phyloP scores from a whole-genome alignment of 805 yeast species.

The Lipomyces orientalis region DNA sequence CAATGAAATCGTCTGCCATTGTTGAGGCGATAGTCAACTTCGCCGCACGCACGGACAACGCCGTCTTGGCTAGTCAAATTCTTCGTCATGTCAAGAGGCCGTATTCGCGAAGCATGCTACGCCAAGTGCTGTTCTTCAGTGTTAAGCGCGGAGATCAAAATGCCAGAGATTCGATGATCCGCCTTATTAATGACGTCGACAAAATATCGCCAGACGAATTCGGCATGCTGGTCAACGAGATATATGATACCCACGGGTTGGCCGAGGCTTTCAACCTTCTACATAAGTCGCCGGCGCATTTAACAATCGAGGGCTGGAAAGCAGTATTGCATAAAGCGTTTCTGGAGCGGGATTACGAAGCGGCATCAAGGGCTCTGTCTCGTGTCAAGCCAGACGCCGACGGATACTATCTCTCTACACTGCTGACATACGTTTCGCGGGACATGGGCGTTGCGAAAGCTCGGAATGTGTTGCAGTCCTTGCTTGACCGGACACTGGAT shows the following conservation, averaged over 20 bases:
- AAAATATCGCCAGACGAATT: constrained; percentile 21
- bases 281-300: background rate
- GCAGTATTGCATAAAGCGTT: constrained; percentile 14
- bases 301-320: constrained; percentile 18
- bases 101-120: constrained; percentile 15
- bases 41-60: constrained; percentile 26
- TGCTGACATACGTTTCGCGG: constrained; percentile 13
- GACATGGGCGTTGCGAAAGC: constrained; percentile 22
- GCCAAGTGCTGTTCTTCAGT: constrained; percentile 21
- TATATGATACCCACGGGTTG: constrained; percentile 14
- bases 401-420: constrained; percentile 9
- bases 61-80: constrained; percentile 17
- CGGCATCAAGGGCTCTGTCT: constrained; percentile 12
- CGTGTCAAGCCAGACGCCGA: background rate
- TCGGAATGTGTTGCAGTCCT: constrained; percentile 14
- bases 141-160: constrained; percentile 2
- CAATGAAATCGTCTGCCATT: constrained; percentile 9
- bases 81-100: constrained; percentile 15
- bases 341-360: background rate
- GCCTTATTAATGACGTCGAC: background rate
- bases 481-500: constrained; percentile 5
- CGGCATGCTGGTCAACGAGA: constrained; percentile 18
- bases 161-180: constrained; percentile 6
- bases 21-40: constrained; percentile 26
- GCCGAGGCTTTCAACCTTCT: constrained; percentile 4